Base-by-base conservation (phyloP, 2,329 filamentous ascomycete genomes). In the Zalaria sp. region DNA sequence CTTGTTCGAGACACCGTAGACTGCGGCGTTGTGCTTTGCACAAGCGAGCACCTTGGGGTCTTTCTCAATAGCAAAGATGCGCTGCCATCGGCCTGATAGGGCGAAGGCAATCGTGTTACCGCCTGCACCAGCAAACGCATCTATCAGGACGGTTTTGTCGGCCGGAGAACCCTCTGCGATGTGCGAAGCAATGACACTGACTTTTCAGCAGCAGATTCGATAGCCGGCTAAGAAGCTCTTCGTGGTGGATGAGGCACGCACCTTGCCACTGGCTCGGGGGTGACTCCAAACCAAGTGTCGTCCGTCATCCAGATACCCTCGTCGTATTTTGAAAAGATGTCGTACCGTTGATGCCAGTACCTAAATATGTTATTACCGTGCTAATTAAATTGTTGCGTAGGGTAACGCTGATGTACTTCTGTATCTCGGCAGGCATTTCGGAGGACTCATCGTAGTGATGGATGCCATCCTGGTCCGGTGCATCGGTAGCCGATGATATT, bases 41-140 rank as follows among this genome's bases (percentile, higher is more conserved):
- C 93, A 98, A 37, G 81, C 79, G 5, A 98, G 72, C 1, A 83
- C 85, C 6, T 78, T 73, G 3, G 79, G 68, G 53, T 96, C 80
- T 51, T 81, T 83, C 63, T 98, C 91, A 51, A 98, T 81, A 35
- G 83, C 86, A 57, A 96, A 86, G 48, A 98, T 76, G 48, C 77
- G 79, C 40, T 79, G 74, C 83, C 86, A 98, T 48, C 79, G 76
- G 18, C 73, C 77, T 0, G 81, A 84, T 6, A 79, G 72, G 11
- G 91, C 89, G 52, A 98, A 93, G n/a, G 88, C 86, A 51, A 98
- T 96, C 25, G 82, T 77, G 59, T 98, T 98, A 42, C 88, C 91
- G 32, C 93, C 91, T 1, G 84, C 87, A 35, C 91, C 91, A 27
- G 81, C 84, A 62, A 98, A 98, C 37, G 83, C 75, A 60, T 98